These are phyloP conservation scores for Dactylis glomerata DNA, from an alignment of 176 grass and related monocot species.

Conservation along the genomic window DNA sequence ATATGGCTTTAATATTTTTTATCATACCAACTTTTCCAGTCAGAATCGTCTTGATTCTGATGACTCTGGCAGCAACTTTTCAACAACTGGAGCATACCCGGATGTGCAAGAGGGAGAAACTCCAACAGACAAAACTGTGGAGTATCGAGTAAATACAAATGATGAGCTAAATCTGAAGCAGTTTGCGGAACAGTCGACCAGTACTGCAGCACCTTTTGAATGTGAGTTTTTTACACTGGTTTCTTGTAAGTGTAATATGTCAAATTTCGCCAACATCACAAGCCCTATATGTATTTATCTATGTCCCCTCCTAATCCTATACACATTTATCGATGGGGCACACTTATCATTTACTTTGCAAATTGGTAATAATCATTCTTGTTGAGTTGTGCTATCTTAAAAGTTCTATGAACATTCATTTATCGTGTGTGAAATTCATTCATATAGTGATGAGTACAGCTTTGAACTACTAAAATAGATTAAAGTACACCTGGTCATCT, in stretches of 20 bases:
- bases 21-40: constrained; percentile 49
- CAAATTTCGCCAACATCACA: neutral
- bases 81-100: constrained; percentile 37
- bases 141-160: constrained; percentile 61
- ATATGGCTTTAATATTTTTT: constrained; percentile 4
- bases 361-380: neutral
- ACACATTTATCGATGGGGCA: neutral
- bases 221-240: neutral
- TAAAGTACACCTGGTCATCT: neutral
- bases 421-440: neutral
- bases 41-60: constrained; percentile 35
- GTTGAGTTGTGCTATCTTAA: neutral
- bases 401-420: neutral
- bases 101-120: constrained; percentile 69
- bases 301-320: neutral
- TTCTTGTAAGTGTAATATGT: neutral
- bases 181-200: constrained; percentile 47
- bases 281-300: neutral
- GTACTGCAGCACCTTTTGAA: constrained; percentile 23
- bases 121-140: constrained; percentile 66
- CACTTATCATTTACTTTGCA: neutral
- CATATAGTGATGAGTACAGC: neutral
- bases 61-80: constrained; percentile 41
- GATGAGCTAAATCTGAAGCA: constrained; percentile 68
- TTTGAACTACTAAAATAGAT: neutral